Conservation (phyloP, 2,329 filamentous ascomycete genomes). For the Colletotrichum sansevieriae region DNA sequence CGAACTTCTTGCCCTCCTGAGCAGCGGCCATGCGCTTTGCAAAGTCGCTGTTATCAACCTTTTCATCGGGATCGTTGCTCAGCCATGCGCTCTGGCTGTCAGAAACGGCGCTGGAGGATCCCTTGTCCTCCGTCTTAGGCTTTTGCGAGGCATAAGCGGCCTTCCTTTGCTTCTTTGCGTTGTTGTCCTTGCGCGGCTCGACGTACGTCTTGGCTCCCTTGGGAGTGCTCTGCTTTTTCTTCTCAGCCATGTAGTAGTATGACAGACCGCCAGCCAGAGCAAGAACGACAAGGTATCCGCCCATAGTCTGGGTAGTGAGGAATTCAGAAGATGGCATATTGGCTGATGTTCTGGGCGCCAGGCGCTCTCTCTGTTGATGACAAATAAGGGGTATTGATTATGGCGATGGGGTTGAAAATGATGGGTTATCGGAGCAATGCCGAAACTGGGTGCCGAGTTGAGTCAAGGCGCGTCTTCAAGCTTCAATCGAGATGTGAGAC, state of each 20-base stretch:
- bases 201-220: slow-evolving; percentile 48
- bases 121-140: slow-evolving; percentile 49
- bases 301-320: slow-evolving; percentile 39
- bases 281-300: slow-evolving; percentile 41
- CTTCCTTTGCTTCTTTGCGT: slow-evolving; percentile 61
- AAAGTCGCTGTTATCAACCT: slow-evolving; percentile 79
- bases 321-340: slow-evolving; percentile 43
- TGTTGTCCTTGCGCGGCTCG: slow-evolving; percentile 55
- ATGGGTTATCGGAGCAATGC: slow-evolving; percentile 24
- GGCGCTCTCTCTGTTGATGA: slow-evolving; percentile 13
- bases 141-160: slow-evolving; percentile 57
- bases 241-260: slow-evolving; percentile 43
- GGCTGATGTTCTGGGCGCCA: slow-evolving; percentile 27
- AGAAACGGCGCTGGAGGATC: slow-evolving; percentile 45
- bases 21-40: slow-evolving; percentile 79
- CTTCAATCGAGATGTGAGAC: slow-evolving; percentile 9
- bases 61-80: slow-evolving; percentile 63
- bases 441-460: slow-evolving; percentile 21
- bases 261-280: slow-evolving; percentile 38
- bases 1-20: slow-evolving; percentile 76
- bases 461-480: slow-evolving; percentile 10
- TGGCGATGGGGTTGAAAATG: slow-evolving; percentile 7
- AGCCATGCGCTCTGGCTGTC: slow-evolving; percentile 48
- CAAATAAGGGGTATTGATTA: slow-evolving; percentile 30
- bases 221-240: slow-evolving; percentile 47